Conservation (phyloP, 2,329 filamentous ascomycete genomes). For the Thermochaetoides dissita region DNA sequence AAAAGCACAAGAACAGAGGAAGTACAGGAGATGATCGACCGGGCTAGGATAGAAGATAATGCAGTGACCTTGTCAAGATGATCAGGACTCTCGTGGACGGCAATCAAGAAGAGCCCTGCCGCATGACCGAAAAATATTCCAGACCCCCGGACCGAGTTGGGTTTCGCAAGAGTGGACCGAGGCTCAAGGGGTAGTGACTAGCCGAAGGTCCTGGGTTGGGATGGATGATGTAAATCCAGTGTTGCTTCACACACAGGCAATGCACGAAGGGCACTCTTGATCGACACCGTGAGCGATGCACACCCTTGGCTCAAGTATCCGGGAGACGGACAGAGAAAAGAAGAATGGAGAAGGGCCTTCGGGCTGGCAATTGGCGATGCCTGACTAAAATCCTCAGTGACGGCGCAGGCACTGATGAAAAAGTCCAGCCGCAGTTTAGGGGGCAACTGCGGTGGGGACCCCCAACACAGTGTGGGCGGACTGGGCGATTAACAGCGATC, state of each 20-base stretch:
- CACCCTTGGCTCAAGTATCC: not conserved
- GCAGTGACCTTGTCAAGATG: not conserved
- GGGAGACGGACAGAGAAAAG: too few species aligned
- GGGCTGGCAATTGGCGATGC: too few species aligned
- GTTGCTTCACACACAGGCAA: not conserved
- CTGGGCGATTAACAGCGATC: not conserved
- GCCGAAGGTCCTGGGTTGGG: too few species aligned
- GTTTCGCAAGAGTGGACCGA: not conserved
- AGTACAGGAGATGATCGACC: not conserved
- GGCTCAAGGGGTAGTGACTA: not conserved
- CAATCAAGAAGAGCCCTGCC: constrained; percentile 4
- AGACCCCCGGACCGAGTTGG: not conserved
- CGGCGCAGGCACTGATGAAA: too few species aligned
- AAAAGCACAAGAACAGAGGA: not conserved
- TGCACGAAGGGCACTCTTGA: not conserved
- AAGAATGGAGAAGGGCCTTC: too few species aligned
- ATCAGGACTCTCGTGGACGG: not conserved
- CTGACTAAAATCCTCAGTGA: too few species aligned
- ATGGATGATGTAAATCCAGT: not conserved
- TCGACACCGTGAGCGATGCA: not conserved
- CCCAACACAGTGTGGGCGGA: constrained; percentile 1
- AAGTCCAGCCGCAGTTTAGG: not conserved
- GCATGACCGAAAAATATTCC: constrained; percentile 12
- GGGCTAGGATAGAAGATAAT: not conserved
- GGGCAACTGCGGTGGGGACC: not conserved